Evolutionary conservation across 768 basidiomycete species (phyloP).

Genomic region (Macrolepiota albuminosa): DNA sequence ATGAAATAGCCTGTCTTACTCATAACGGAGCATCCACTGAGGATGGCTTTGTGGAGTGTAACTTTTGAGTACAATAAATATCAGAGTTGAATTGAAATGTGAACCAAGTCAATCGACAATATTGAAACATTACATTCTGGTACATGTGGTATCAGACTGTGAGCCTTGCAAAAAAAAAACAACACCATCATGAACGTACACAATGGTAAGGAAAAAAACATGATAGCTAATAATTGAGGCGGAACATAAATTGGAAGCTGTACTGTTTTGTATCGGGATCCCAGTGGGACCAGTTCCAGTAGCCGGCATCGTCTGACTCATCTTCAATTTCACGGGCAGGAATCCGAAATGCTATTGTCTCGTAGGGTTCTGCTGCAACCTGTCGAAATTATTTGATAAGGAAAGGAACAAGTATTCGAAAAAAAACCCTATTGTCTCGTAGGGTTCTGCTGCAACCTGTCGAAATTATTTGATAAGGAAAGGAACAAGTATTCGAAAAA

Average conservation of each 20-base stretch:
- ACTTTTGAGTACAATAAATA: constrained; percentile 11
- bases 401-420: too few species aligned
- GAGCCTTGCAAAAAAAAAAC: constrained; percentile 10
- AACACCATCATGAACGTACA: constrained; percentile 13
- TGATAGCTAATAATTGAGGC: constrained; percentile 37
- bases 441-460: constrained; percentile 98
- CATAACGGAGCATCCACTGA: constrained; percentile 22
- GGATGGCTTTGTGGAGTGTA: constrained; percentile 23
- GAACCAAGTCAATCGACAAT: neutral
- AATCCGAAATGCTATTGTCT: constrained; percentile 98
- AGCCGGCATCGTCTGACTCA: constrained; percentile 83
- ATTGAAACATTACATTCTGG: neutral
- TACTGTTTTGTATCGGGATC: constrained; percentile 99
- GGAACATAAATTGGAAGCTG: constrained; percentile 97
- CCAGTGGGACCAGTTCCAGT: constrained; percentile 99
- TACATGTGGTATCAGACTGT: neutral
- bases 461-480: constrained; percentile 29
- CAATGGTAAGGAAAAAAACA: constrained; percentile 6
- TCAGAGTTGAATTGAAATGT: neutral
- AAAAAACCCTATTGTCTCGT: constrained; percentile 98
- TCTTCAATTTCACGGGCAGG: constrained; percentile 97
- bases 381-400: constrained; percentile 36
- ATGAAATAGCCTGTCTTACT: constrained; percentile 22
- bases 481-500: neutral
- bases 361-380: constrained; percentile 99